Evolutionary conservation across 495 filamentous ascomycete species (phyloP), one percentile per base, ranked within the genome.

Genomic region (Emericellopsis terricola): DNA sequence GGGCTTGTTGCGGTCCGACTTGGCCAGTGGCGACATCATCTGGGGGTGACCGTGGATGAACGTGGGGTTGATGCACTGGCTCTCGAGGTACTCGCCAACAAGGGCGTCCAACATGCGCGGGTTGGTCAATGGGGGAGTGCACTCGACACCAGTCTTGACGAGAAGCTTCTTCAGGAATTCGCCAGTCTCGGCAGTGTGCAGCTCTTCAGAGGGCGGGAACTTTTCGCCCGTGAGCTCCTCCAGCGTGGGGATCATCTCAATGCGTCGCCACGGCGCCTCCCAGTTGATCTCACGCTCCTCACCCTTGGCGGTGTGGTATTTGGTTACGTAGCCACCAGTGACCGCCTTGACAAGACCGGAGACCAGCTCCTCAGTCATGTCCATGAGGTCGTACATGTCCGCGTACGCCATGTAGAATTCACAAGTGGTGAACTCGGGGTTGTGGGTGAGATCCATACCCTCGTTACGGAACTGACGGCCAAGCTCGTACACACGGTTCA

Each of bases 341-440:
- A 96, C 63, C 33, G 79, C 61, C 68, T 94, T 84, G 45, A 94
- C 87, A 3, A 99, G 67, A n/a, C 73, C 70, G 1, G 83, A 87
- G 17, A 96, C 78, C 7, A 99, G 73, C 38, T 96, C 87, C 53
- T 99, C 91, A 1, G 91, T 96, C 45, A 85, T 60, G 33, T 81
- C 62, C 82, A 96, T 92, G 29, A 94, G 52, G 51, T 99, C 89
- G 55, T 83, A 80, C 31, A 87, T 68, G 57, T 96, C 91, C 24
- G 84, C 82, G 42, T 86, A 94, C 10, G 89, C 89, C 73, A 73
- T 74, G 57, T 99, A 99, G 63, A 94, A 94, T 55, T 99, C 91
- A 48, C 79, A 85, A 9, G 85, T 86, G 8, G 91, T 96, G 64
- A 96, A 99, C 48, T 99, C 89, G 2, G 89, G 89, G 47, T 96